phyloP scores from a whole-genome alignment of 2,329 filamentous ascomycete genomes.

The Trichoderma gracile region DNA sequence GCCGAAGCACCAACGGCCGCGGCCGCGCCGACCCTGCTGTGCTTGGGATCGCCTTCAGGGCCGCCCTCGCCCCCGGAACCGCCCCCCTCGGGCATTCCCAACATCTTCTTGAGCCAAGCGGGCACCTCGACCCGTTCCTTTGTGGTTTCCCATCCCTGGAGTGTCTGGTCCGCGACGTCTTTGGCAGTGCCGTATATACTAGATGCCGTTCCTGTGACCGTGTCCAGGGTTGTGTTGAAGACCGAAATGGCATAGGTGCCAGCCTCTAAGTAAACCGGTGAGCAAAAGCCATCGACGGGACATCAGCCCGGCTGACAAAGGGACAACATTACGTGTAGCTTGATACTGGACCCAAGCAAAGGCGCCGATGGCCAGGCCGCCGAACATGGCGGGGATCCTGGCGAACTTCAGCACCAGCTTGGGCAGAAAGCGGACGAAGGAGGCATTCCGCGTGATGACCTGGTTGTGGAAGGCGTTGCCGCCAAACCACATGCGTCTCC shows the following conservation, averaged over 20 bases:
- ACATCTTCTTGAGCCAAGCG: slow-evolving; percentile 77
- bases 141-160: slow-evolving; percentile 77
- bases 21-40: slow-evolving; percentile 60
- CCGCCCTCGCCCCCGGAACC: slow-evolving; percentile 54
- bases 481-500: slow-evolving; percentile 71
- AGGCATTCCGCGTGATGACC: slow-evolving; percentile 63
- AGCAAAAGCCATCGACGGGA: slow-evolving; percentile 28
- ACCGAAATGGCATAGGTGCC: slow-evolving; percentile 60
- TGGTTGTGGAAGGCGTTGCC: slow-evolving; percentile 85
- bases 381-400: slow-evolving; percentile 86
- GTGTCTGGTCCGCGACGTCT: slow-evolving; percentile 76
- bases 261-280: slow-evolving; percentile 43
- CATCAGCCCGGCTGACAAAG: neutral
- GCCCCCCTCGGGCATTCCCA: slow-evolving; percentile 62
- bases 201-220: slow-evolving; percentile 67
- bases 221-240: slow-evolving; percentile 71
- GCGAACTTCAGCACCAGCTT: slow-evolving; percentile 88
- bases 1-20: slow-evolving; percentile 71
- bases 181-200: slow-evolving; percentile 70
- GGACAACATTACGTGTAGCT: slow-evolving; percentile 69
- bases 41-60: slow-evolving; percentile 56
- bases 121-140: slow-evolving; percentile 71
- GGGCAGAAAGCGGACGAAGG: slow-evolving; percentile 69
- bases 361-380: slow-evolving; percentile 81
- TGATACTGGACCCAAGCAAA: slow-evolving; percentile 96